phyloP scores from a whole-genome alignment of 2,329 filamentous ascomycete species.

The Colletotrichum endophyticum region DNA sequence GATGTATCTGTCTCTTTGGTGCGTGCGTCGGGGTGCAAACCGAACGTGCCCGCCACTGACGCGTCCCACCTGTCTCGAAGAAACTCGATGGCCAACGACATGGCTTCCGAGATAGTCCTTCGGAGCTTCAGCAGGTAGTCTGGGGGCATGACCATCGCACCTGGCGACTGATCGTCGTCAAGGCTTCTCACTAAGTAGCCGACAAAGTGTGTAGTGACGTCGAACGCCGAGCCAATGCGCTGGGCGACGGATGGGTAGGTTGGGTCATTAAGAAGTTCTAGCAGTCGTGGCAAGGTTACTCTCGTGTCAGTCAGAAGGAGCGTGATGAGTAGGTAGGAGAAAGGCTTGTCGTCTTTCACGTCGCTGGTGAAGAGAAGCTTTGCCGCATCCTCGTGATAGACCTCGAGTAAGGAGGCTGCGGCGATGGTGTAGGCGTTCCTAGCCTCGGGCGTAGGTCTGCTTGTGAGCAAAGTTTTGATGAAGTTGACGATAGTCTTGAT shows the following conservation, averaged over 20 bases:
- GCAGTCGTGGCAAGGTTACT: slow-evolving; percentile 64
- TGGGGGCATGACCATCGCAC: slow-evolving; percentile 53
- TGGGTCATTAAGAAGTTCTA: slow-evolving; percentile 61
- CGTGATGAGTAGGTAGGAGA: slow-evolving; percentile 67
- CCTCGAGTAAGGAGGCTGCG: slow-evolving; percentile 60
- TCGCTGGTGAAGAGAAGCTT: slow-evolving; percentile 57
- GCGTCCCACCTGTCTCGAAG: slow-evolving; percentile 75
- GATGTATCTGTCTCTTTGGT: slow-evolving; percentile 45
- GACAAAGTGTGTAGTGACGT: slow-evolving; percentile 66
- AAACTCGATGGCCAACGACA: slow-evolving; percentile 68
- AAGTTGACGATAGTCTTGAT: slow-evolving; percentile 49
- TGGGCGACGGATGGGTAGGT: slow-evolving; percentile 55
- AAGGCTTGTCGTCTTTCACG: slow-evolving; percentile 51
- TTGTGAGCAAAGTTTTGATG: slow-evolving; percentile 58
- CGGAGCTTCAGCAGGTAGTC: slow-evolving; percentile 67
- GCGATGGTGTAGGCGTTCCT: slow-evolving; percentile 65
- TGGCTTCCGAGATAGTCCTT: slow-evolving; percentile 65
- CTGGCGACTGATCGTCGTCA: slow-evolving; percentile 47
- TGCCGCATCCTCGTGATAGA: slow-evolving; percentile 52
- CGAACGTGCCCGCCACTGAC: slow-evolving; percentile 64
- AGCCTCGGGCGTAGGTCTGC: slow-evolving; percentile 58
- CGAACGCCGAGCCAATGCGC: slow-evolving; percentile 65
- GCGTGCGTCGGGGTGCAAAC: slow-evolving; percentile 63
- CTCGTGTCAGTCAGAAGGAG: slow-evolving; percentile 71
- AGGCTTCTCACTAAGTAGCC: slow-evolving; percentile 60